Conservation (phyloP, 371 early-diverging fungal genomes). For the Mortierella sp. region DNA sequence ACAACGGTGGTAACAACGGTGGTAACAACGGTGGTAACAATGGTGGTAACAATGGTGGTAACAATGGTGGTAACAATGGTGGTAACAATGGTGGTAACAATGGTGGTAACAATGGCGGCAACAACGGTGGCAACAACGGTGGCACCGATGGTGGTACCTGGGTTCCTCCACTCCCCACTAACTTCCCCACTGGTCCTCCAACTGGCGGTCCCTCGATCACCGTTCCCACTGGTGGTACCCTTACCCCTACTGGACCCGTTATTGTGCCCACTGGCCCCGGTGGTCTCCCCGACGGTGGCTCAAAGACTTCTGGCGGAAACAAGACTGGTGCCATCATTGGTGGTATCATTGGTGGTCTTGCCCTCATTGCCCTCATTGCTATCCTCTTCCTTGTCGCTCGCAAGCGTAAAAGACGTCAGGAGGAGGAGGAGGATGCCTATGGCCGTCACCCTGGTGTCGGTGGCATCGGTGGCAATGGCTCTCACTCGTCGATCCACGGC, state of each 20-base stretch:
- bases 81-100: neutral
- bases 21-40: neutral
- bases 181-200: constrained; percentile 32
- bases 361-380: constrained; percentile 35
- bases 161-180: constrained; percentile 22
- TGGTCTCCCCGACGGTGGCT: constrained; percentile 8
- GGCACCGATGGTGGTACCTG: constrained; percentile 17
- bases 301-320: constrained; percentile 24
- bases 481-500: constrained; percentile 5
- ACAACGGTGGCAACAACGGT: no score
- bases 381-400: constrained; percentile 37
- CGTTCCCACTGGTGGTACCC: constrained; percentile 4
- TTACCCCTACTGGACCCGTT: constrained; percentile 5
- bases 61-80: neutral
- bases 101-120: neutral
- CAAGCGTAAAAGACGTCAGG: constrained; percentile 25
- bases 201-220: constrained; percentile 30
- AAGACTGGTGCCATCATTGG: constrained; percentile 26
- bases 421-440: constrained; percentile 5
- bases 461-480: constrained; percentile 7
- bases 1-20: neutral
- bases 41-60: neutral
- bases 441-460: constrained; percentile 9
- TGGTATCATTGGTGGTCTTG: constrained; percentile 29
- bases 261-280: constrained; percentile 13